phyloP scores from a whole-genome alignment of 192 early-diverging fungal genomes.

The Ambispora gerdemannii region DNA sequence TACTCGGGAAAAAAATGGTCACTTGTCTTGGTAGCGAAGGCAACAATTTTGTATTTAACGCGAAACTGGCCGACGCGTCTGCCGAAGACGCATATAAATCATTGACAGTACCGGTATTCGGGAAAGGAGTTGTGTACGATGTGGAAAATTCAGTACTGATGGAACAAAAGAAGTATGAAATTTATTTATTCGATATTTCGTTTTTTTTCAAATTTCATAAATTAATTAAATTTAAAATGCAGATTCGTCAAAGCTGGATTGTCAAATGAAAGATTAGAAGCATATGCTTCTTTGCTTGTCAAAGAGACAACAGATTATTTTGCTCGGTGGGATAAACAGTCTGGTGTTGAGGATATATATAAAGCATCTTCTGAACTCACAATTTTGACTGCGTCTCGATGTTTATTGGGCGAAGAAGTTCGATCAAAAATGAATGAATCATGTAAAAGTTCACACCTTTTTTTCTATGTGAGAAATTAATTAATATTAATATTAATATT shows the following conservation, averaged over 20 bases:
- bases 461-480: not conserved
- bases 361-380: conserved; percentile 83
- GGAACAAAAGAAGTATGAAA: conserved; percentile 91
- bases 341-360: conserved; percentile 67
- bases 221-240: not conserved
- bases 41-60: conserved; percentile 97
- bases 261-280: conserved; percentile 79
- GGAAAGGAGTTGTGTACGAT: conserved; percentile 94
- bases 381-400: conserved; percentile 91
- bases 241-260: conserved; percentile 94
- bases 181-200: conserved; percentile 18
- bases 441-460: conserved; percentile 30
- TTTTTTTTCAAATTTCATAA: not conserved
- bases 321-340: conserved; percentile 55
- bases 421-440: conserved; percentile 73
- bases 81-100: conserved; percentile 92
- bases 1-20: conserved; percentile 90
- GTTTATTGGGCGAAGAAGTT: conserved; percentile 93
- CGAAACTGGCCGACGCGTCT: conserved; percentile 75
- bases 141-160: conserved; percentile 87
- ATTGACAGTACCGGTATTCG: conserved; percentile 94
- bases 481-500: conserved; percentile 10
- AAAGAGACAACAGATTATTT: conserved; percentile 82
- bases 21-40: conserved; percentile 86
- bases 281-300: conserved; percentile 83